A percentile compares a stretch with the other conserved stretches of the same genome.
These are phyloP conservation scores for Atkinsonella hypoxylon DNA, from an alignment of 2,329 filamentous ascomycete species.

Conservation along the genomic window DNA sequence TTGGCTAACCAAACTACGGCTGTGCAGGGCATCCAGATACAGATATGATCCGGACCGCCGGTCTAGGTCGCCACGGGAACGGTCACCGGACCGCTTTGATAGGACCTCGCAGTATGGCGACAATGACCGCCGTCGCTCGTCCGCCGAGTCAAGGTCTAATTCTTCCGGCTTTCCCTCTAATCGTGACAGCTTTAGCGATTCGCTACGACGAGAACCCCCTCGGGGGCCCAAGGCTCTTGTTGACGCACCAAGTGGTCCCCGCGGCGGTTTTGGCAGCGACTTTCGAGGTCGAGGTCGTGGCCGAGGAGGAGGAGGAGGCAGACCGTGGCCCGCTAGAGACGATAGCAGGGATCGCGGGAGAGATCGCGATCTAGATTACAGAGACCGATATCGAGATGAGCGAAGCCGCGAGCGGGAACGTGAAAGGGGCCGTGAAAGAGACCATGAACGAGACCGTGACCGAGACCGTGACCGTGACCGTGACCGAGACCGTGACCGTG, in stretches of 20 bases:
- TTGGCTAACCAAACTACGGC: slow-evolving; percentile 4
- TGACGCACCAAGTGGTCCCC: slow-evolving; percentile 55
- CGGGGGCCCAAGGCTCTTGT: slow-evolving; percentile 70
- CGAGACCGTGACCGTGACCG: slow-evolving; percentile 36
- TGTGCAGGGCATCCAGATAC: slow-evolving; percentile 39
- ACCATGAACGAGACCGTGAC: slow-evolving; percentile 3
- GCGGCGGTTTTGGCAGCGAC: slow-evolving; percentile 55
- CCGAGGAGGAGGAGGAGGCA: slow-evolving; percentile 38
- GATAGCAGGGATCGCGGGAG: slow-evolving; percentile 46
- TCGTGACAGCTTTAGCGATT: slow-evolving; percentile 45
- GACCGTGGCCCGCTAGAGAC: slow-evolving; percentile 43
- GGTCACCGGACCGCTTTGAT: slow-evolving; percentile 56
- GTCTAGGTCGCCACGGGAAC: slow-evolving; percentile 54
- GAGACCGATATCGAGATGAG: slow-evolving; percentile 29
- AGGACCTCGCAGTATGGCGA: slow-evolving; percentile 44
- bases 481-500: slow-evolving; percentile 42
- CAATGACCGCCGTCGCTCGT: slow-evolving; percentile 58
- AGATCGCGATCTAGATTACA: slow-evolving; percentile 5
- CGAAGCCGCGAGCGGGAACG: slow-evolving; percentile 30
- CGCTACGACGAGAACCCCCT: slow-evolving; percentile 56
- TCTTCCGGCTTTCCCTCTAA: slow-evolving; percentile 47
- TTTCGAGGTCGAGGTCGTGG: slow-evolving; percentile 37
- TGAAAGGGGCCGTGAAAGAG: slow-evolving; percentile 17
- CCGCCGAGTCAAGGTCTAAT: slow-evolving; percentile 43
- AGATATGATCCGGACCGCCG: slow-evolving; percentile 52